Base-by-base conservation (phyloP, 768 basidiomycete species). In the Hortiboletus flavorubellus region DNA sequence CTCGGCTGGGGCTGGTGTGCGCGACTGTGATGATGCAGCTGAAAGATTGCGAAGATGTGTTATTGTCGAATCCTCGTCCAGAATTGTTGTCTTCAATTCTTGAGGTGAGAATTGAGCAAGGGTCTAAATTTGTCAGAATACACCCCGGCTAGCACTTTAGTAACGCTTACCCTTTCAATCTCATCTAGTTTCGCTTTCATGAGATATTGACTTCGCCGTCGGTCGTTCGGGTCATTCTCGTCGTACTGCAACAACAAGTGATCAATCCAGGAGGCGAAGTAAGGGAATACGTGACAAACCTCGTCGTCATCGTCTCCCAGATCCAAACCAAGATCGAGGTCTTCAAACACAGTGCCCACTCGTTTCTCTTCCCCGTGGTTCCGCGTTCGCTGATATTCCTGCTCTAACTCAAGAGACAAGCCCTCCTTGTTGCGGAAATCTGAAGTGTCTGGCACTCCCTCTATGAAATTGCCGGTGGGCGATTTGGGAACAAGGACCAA, bases 111-210 rank as follows among this genome's bases (percentile, higher is more conserved):
- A 80, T 56, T 85, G 83, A 14, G 80, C 83, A 64, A 89, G 75
- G 50, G 80, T 80, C 84, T 87, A 39, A 54, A 46, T 14, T 56
- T 53, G 54, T 67, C 26, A 68, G 43, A 14, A 46, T 34, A 35
- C 21, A 35, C 40, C 9, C 40, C 55, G 44, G 41, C 39, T 38
- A 29, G 23, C 8, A 47, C 39, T 18, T 60, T 40, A 26, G 49
- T 48, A 63, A 63, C 8, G 56, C 76, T 61, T 31, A 79, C 89
- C 77, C 79, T 80, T 66, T 93, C 90, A 45, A 93, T 87, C 69
- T 87, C 86, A 65, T 93, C 91, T 23, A 93, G 72, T 66, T 87
- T 81, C 16, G 85, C 83, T 60, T 78, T 83, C 84, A 92, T 83
- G 41, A 86, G 71, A 59, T 83, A 79, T 61, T 91, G 90, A 67